Percentiles rank a stretch among this genome's conserved stretches.
Conservation (phyloP, 768 basidiomycete genomes). For the Mycena epipterygia region DNA sequence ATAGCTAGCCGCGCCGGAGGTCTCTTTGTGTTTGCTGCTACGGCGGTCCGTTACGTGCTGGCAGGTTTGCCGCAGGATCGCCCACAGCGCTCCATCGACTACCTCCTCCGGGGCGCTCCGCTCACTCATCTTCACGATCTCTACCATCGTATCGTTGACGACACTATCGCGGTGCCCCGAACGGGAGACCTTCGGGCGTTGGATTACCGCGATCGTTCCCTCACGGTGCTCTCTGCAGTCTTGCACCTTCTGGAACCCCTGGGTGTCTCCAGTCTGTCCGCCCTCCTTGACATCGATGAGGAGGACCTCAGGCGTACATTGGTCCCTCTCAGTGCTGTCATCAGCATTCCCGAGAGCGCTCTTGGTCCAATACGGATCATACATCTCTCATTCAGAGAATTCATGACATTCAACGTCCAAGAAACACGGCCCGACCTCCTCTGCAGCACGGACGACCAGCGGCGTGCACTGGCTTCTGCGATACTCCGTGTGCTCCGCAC, state of each 20-base stretch:
- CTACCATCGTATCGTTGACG: background rate
- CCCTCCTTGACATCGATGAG: background rate
- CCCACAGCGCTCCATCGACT: background rate
- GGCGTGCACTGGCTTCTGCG: background rate
- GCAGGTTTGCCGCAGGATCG: background rate
- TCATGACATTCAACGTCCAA: background rate
- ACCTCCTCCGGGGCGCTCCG: background rate
- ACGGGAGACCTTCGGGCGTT: background rate
- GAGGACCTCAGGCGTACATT: background rate
- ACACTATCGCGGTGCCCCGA: background rate
- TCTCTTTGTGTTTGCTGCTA: background rate
- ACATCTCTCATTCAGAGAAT: background rate
- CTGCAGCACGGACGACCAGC: background rate
- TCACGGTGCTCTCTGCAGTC: background rate
- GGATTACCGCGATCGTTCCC: background rate
- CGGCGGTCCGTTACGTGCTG: background rate
- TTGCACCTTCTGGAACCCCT: background rate
- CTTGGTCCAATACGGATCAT: background rate
- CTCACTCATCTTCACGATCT: background rate
- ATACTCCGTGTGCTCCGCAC: background rate
- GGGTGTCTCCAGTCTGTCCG: background rate
- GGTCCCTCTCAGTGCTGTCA: background rate
- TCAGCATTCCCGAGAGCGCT: background rate
- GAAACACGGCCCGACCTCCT: background rate
- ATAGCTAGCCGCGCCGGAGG: too few relatives aligned